Conservation (phyloP, 441 rosid species). For the Dalechampia spathulata region DNA sequence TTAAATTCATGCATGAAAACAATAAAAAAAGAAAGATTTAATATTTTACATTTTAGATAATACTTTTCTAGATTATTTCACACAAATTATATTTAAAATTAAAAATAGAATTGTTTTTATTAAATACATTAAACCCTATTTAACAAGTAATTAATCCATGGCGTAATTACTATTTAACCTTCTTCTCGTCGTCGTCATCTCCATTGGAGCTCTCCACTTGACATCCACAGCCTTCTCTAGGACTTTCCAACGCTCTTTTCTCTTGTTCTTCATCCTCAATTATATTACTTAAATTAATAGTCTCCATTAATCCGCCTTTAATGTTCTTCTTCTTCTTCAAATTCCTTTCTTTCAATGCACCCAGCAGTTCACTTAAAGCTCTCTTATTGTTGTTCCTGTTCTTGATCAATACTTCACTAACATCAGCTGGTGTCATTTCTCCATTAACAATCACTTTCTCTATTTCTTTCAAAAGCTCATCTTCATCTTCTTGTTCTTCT, state of each 20-base stretch:
- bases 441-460: conserved; percentile 43
- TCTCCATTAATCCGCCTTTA: conserved; percentile 19
- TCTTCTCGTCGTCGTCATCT: conserved; percentile 20
- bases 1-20: too few species aligned
- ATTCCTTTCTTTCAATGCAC: conserved; percentile 40
- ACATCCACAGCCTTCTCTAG: conserved; percentile 32
- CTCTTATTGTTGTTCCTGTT: conserved; percentile 41
- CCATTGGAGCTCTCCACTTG: conserved; percentile 34
- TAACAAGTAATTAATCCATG: too few species aligned
- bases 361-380: conserved; percentile 53
- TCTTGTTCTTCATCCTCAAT: conserved; percentile 57
- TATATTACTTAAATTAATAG: conserved; percentile 18
- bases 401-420: conserved; percentile 75
- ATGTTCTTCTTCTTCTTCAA: conserved; percentile 26
- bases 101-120: too few species aligned
- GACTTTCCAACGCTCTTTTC: conserved; percentile 59
- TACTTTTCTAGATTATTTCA: too few species aligned
- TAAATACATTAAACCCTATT: too few species aligned
- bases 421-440: conserved; percentile 89
- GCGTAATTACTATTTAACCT: conserved; percentile 10
- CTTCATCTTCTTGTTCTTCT: conserved; percentile 27
- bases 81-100: too few species aligned
- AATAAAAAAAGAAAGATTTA: too few species aligned
- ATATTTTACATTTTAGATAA: too few species aligned
- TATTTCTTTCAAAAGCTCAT: conserved; percentile 30